Base-by-base conservation (phyloP, 352 stramenopile genomes). In the Pythium monospermum region DNA sequence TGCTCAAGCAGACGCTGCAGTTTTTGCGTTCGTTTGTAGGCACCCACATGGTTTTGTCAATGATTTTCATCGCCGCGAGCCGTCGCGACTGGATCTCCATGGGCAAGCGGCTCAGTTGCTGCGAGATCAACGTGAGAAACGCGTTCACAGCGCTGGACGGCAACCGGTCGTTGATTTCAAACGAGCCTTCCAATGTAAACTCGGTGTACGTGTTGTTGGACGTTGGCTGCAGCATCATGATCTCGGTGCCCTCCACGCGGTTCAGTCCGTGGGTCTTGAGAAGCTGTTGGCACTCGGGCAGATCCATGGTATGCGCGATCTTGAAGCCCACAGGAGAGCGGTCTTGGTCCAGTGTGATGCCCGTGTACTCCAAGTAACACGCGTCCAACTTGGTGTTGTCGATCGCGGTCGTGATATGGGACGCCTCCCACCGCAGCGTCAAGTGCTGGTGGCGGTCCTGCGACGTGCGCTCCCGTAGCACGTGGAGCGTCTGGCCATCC, bases 291-390 rank as follows among this genome's bases (percentile, higher is more conserved):
- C 76, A 88, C 59, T 87, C 64, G 8, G 45, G 49, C 16, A 82
- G 49, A 16, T 85, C 62, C n/a, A 89, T 55, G 11, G 72, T 74
- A 28, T 84, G 71, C 23, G 61, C 61, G 25, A 91, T 64, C 37
- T 78, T 74, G 48, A 91, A 87, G 18, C 76, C 77, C 11, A 87
- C 73, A 0, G 65, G 69, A 36, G 71, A 58, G 21, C 63, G 69
- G 28, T 85, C 71, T 6, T 61, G 53, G 46, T 91, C 81, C 1
- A 73, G 50, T 4, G 76, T 76, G 39, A 83, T 66, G 13, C 80
- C 81, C 8, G 78, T 83, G 59, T 76, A 87, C 60, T 91, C 81
- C 37, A 91, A 61, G 33, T 76, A 66, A 60, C 76, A 87, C 69
- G 80, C 80, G 57, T 91, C 81, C 32, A 76, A 69, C 30, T 73